A percentile compares a stretch with the other conserved stretches of the same genome.
Conservation (phyloP, 208 protist species). For the Herpetomonas samuelpessoai region DNA sequence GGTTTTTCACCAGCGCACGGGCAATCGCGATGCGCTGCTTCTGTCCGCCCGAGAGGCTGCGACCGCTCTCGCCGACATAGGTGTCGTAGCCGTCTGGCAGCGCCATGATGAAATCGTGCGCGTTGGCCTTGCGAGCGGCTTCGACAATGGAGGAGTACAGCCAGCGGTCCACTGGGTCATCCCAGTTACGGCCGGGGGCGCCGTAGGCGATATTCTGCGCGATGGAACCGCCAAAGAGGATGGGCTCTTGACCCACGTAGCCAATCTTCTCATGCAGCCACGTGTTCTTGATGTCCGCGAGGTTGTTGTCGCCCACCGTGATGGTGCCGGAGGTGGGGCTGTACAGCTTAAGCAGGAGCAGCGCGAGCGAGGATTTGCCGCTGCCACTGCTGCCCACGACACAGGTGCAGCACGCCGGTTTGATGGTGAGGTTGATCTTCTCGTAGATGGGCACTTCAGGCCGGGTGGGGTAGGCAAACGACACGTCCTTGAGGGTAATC, state of each 20-base stretch:
- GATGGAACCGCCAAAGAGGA: slow-evolving; percentile 85
- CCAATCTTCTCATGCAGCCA: slow-evolving; percentile 81
- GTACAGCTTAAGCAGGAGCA: slow-evolving; percentile 87
- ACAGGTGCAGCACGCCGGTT: slow-evolving; percentile 66
- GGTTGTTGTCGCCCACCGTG: slow-evolving; percentile 51
- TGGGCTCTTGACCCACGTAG: slow-evolving; percentile 86
- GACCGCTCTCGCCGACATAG: slow-evolving; percentile 84
- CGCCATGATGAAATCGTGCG: slow-evolving; percentile 87
- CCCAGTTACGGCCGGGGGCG: slow-evolving; percentile 61
- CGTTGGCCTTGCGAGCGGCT: slow-evolving; percentile 72
- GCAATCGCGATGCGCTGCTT: slow-evolving; percentile 95
- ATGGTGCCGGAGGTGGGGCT: slow-evolving; percentile 58
- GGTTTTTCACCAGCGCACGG: slow-evolving; percentile 79
- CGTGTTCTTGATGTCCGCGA: slow-evolving; percentile 53
- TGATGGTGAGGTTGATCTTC: slow-evolving; percentile 60
- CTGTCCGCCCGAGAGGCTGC: slow-evolving; percentile 91
- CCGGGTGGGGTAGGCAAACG: slow-evolving; percentile 85
- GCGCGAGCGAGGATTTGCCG: slow-evolving; percentile 81
- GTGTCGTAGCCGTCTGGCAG: slow-evolving; percentile 90
- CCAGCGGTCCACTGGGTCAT: slow-evolving; percentile 75
- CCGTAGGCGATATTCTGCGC: slow-evolving; percentile 90
- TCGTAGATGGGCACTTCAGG: slow-evolving; percentile 72
- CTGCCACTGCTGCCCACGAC: slow-evolving; percentile 83
- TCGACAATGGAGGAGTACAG: slow-evolving; percentile 62
- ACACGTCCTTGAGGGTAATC: slow-evolving; percentile 62